phyloP scores from a whole-genome alignment of 202 grass and related monocot species.

The Zoysia matrella region DNA sequence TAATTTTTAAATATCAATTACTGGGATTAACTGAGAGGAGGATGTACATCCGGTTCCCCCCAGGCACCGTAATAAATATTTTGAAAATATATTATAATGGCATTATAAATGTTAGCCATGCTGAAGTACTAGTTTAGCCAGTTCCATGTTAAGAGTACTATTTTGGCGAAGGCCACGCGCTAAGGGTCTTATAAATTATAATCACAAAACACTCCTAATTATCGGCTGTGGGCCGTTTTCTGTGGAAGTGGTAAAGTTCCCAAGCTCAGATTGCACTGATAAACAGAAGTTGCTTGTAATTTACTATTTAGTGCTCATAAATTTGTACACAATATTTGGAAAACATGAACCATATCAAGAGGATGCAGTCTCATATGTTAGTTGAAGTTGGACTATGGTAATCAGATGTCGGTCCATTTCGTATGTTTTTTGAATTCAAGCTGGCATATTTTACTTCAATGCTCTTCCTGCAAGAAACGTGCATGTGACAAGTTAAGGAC shows the following conservation, averaged over 20 bases:
- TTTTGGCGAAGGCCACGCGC: too few species aligned
- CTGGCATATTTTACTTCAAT: not conserved
- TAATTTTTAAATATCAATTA: too few species aligned
- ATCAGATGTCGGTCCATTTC: not conserved
- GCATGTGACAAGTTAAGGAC: not conserved
- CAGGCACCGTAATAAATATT: too few species aligned
- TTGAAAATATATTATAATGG: too few species aligned
- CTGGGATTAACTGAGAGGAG: too few species aligned
- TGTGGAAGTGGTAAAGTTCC: not conserved
- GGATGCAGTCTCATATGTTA: slow-evolving; percentile 13
- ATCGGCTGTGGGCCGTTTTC: not conserved
- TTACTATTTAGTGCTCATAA: not conserved
- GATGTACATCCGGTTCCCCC: too few species aligned
- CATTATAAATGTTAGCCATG: too few species aligned
- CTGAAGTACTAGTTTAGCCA: too few species aligned
- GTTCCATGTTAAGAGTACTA: too few species aligned
- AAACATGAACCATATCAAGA: not conserved
- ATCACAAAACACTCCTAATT: not conserved
- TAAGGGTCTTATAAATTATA: too few species aligned
- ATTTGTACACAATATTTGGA: not conserved
- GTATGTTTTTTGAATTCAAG: slow-evolving; percentile 19
- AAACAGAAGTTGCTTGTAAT: not conserved
- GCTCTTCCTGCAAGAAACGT: slow-evolving; percentile 9
- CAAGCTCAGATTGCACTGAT: not conserved
- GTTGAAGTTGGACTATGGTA: slow-evolving; percentile 2